Conservation (phyloP, 2,329 filamentous ascomycete species). For the Apiospora phragmitis region DNA sequence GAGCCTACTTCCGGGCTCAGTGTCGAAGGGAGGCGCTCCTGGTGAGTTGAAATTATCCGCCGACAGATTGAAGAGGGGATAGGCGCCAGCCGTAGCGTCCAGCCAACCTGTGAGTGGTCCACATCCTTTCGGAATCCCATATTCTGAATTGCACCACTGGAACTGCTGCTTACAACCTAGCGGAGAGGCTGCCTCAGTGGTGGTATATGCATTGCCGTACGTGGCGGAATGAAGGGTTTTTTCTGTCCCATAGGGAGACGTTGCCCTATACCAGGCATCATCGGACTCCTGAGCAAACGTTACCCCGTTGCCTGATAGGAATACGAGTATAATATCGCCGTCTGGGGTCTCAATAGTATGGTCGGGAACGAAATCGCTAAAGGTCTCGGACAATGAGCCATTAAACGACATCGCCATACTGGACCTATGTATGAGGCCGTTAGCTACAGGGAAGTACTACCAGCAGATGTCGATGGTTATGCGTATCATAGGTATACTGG, state of each 20-base stretch:
- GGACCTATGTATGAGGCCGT: neutral
- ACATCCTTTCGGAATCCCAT: neutral
- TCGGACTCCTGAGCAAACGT: neutral
- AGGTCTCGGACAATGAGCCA: neutral
- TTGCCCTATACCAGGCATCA: constrained; percentile 11
- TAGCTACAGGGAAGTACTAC: neutral
- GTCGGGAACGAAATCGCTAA: neutral
- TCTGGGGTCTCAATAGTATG: neutral
- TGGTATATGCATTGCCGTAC: neutral
- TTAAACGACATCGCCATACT: neutral
- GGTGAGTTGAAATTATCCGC: too few species aligned
- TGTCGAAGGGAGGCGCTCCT: neutral
- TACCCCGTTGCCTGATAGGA: neutral
- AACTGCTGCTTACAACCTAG: neutral
- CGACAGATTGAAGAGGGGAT: neutral
- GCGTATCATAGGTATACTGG: neutral
- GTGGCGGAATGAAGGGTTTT: too few species aligned
- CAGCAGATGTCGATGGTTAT: neutral
- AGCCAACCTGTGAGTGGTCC: neutral
- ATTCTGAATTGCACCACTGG: constrained; percentile 11
- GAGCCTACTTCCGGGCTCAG: neutral
- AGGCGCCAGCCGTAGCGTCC: constrained; percentile 2
- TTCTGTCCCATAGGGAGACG: neutral
- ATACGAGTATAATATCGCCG: neutral
- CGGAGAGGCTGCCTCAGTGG: constrained; percentile 6